Conservation (phyloP, 768 basidiomycete genomes). For the Amanita rimosa region DNA sequence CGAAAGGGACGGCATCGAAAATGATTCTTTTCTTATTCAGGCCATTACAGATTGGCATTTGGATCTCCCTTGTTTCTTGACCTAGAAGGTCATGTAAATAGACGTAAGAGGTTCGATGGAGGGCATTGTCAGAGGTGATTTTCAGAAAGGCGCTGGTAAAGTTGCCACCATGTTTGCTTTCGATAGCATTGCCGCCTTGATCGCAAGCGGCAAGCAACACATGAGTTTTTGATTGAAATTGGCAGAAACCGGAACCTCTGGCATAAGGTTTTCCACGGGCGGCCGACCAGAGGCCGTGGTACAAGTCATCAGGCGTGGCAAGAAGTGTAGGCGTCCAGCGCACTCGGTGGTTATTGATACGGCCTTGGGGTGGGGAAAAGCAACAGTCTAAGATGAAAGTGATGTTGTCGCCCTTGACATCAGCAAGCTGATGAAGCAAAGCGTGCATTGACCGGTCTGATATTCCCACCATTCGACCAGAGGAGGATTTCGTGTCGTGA, state of each 20-base stretch:
- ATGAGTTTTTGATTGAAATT: conserved; percentile 29
- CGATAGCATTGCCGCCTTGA: conserved; percentile 41
- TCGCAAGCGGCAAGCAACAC: conserved; percentile 47
- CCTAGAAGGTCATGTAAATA: conserved; percentile 35
- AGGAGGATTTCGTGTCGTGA: conserved; percentile 37
- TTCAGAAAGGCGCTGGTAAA: conserved; percentile 49
- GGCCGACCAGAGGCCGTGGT: conserved; percentile 41
- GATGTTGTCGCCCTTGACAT: conserved; percentile 57
- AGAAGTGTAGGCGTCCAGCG: conserved; percentile 56
- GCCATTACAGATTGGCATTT: conserved; percentile 42
- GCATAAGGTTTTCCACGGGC: conserved; percentile 26
- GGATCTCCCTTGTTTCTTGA: conserved; percentile 25
- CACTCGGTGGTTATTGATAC: conserved; percentile 30
- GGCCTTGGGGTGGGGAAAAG: conserved; percentile 34
- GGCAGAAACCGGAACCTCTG: conserved; percentile 33
- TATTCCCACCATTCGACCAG: conserved; percentile 47
- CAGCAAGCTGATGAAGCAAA: conserved; percentile 45
- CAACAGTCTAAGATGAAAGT: conserved; percentile 58
- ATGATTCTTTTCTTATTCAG: conserved; percentile 34
- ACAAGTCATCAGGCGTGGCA: conserved; percentile 41
- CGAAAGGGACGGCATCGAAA: conserved; percentile 48
- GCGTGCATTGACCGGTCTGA: conserved; percentile 56
- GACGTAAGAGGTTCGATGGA: conserved; percentile 42
- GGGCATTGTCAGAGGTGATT: conserved; percentile 29
- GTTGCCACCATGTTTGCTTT: conserved; percentile 51